phyloP scores from a whole-genome alignment of 2,329 filamentous ascomycete species.

The Arthroderma uncinatum region DNA sequence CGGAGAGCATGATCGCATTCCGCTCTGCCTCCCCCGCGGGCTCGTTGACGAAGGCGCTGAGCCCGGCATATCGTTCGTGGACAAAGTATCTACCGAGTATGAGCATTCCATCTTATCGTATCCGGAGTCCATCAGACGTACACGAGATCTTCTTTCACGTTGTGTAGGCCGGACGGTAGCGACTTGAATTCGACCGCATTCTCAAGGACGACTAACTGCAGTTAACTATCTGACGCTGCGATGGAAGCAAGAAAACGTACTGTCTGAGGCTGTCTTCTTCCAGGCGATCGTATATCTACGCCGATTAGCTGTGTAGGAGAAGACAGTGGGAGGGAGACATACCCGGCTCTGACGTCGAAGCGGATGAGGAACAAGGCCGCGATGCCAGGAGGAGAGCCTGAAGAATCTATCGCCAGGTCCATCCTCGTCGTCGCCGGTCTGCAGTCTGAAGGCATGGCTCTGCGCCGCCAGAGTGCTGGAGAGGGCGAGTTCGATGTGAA shows the following conservation, averaged over 20 bases:
- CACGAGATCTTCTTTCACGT: conserved; percentile 71
- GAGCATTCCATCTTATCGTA: neutral
- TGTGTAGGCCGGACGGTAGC: conserved; percentile 82
- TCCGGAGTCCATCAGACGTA: conserved; percentile 20
- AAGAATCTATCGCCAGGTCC: conserved; percentile 24
- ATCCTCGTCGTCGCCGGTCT: conserved; percentile 20
- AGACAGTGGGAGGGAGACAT: conserved; percentile 26
- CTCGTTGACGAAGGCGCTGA: conserved; percentile 83
- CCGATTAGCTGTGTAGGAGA: conserved; percentile 2
- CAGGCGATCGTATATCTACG: conserved; percentile 71
- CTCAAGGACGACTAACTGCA: conserved; percentile 48
- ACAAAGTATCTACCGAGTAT: conserved; percentile 66
- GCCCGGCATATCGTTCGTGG: conserved; percentile 68
- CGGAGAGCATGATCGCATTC: conserved; percentile 84
- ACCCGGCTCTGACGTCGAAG: conserved; percentile 87
- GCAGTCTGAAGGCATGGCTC: conserved; percentile 15
- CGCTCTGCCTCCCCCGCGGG: conserved; percentile 67
- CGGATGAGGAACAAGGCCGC: conserved; percentile 78
- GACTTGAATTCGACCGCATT: conserved; percentile 93
- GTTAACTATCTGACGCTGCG: neutral
- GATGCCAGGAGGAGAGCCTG: conserved; percentile 41
- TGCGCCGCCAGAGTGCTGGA: neutral
- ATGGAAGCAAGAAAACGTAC: conserved; percentile 35
- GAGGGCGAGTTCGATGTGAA: no score
- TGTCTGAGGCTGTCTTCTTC: conserved; percentile 60